Evolutionary conservation across 1,139 yeast species (phyloP).

Genomic region (Geotrichum bryndzae): DNA sequence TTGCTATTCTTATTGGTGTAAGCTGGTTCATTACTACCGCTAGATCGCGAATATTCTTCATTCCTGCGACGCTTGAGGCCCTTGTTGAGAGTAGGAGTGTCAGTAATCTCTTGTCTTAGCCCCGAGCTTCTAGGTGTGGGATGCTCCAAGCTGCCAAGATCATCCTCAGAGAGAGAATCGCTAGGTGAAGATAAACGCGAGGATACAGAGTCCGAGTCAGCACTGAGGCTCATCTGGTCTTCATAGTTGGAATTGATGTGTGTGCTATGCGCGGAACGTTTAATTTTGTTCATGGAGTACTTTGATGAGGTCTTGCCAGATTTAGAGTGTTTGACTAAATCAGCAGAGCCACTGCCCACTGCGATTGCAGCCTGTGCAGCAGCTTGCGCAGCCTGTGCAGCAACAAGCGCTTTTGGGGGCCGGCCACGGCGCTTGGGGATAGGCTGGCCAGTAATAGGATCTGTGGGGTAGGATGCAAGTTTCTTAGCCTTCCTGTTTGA

Average conservation of each 20-base stretch:
- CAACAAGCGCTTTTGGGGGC: slow-evolving; percentile 15
- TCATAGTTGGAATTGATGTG: background rate
- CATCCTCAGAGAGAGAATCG: slow-evolving; percentile 33
- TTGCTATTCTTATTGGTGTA: slow-evolving; percentile 23
- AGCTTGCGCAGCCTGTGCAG: slow-evolving; percentile 23
- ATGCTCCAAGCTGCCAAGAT: slow-evolving; percentile 24
- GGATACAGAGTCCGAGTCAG: slow-evolving; percentile 28
- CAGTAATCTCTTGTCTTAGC: slow-evolving; percentile 11
- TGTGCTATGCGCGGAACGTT: slow-evolving; percentile 18
- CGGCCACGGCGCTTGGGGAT: slow-evolving; percentile 17
- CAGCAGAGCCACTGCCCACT: slow-evolving; percentile 17
- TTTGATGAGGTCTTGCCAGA: slow-evolving; percentile 19
- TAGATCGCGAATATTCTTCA: slow-evolving; percentile 1
- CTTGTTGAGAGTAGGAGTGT: slow-evolving; percentile 14
- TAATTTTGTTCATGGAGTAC: slow-evolving; percentile 17
- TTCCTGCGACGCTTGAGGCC: slow-evolving; percentile 2
- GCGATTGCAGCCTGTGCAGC: slow-evolving; percentile 26
- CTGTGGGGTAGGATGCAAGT: slow-evolving; percentile 7
- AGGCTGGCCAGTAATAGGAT: slow-evolving; percentile 5
- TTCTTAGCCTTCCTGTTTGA: slow-evolving; percentile 9
- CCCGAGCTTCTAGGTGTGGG: slow-evolving; percentile 15
- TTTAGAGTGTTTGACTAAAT: background rate
- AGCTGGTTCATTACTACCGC: background rate
- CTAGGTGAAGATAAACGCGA: slow-evolving; percentile 34
- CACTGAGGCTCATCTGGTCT: slow-evolving; percentile 9